Evolutionary conservation across 305 asterid genomes (phyloP), one percentile per base, ranked within the genome.

Genomic region (Lippia alba): DNA sequence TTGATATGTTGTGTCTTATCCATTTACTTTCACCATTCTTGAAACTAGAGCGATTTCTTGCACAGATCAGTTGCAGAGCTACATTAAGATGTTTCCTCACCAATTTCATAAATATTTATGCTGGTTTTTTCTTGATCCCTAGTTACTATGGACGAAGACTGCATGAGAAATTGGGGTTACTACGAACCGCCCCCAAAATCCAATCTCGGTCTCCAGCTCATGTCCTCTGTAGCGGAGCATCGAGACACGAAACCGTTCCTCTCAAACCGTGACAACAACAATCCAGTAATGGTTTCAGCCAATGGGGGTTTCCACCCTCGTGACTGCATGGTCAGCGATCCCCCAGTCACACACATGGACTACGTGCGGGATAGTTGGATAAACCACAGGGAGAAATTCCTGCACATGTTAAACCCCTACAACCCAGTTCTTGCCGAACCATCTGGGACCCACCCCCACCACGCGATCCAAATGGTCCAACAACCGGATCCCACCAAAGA

Each of bases 131-230:
- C 8, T 71, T 79, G 73, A 72, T 77, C 55, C 79, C 70, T 76
- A 84, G 90, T 69, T 78, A 56, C 63, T 18, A 94, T 94, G 99
- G 99, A 94, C 64, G 98, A 94, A 7, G 98, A 92, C 48, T 88
- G 91, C 84, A 75, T 94, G 83, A 81, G 86, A 74, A 94, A 94
- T 75, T 94, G 99, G 99, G 98, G 96, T 75, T 94, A 87, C 55
- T 94, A 94, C 66, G 99, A 94, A 54, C 92, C 97, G 56, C 78
- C 96, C 51, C 54, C 73, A 36, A 85, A 78, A 56, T 84, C 89
- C 61, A 85, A 82, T 60, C 90, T 91, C 11, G 88, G 91, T 66
- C 89, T 94, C 63, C 98, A 92, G 80, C 92, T 94, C 76, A 87
- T 89, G 96, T 67, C 96, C 3, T 64, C 99, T 9, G 71, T 88